Base-by-base conservation (phyloP, 2,329 filamentous ascomycete genomes). In the Alternaria triticina region DNA sequence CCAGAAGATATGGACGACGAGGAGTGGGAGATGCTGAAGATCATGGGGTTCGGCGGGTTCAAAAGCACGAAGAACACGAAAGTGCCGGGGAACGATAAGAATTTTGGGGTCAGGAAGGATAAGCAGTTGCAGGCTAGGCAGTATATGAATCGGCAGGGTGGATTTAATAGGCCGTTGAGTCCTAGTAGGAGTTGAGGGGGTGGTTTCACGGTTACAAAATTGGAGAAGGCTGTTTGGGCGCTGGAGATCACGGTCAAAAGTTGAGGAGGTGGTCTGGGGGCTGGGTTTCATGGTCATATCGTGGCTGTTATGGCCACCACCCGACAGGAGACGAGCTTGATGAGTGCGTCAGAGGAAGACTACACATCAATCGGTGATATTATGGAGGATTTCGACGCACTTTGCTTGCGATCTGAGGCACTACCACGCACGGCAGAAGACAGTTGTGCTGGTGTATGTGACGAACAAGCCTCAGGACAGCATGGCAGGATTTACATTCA, bases 91-190 rank as follows among this genome's bases (percentile, higher is more conserved):
- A 99, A 99, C 77, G 89, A 85, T 54, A 80, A 94, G 76, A 88
- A 90, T 45, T 94, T 92, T 59, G 93, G 85, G 0, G 89, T 97
- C 56, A 85, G 90, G 70, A 97, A 96, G 85, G 93, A 96, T 82
- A 97, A 97, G 88, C 94, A 93, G 88, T 92, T 90, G 13, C 88
- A 96, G 84, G 98, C 97, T 77, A 87, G 96, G 71, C 96, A 99
- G 86, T 99, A 99, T 81, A 99, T 99, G 89, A 96, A 96, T 76
- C 87, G 92, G 60, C 85, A 89, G 55, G 92, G 92, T 59, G 92
- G 92, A 6, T 96, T 96, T 83, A 96, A 95, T 78, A 82, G 92
- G 72, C 91, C 92, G 49, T 82, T 94, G 56, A 91, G 90, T 44
- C 79, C 79, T 8, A 62, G 69, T 11, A 64, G 69, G 47, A 65